A percentile compares a stretch with the other conserved stretches of the same genome.
Evolutionary conservation across 495 filamentous ascomycete species (phyloP).

Genomic region (Penicillium egyptiacum): DNA sequence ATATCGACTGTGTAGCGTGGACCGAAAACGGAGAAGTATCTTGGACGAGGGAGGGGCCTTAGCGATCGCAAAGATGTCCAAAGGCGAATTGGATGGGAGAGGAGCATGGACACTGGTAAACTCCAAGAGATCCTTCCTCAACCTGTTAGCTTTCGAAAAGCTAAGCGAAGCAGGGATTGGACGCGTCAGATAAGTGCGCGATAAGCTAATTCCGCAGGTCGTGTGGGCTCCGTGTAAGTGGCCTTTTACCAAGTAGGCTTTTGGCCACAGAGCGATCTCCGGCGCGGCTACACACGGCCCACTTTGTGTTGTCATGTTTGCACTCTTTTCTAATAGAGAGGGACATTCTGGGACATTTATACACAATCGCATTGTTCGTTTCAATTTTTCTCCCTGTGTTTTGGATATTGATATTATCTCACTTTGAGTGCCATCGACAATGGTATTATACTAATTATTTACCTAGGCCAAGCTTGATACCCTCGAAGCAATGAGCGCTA

Average conservation of each 20-base stretch:
- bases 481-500: neutral
- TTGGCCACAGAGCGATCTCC: constrained; percentile 11
- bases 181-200: constrained; percentile 6
- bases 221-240: constrained; percentile 15
- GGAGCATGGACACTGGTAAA: constrained; percentile 39
- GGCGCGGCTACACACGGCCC: constrained; percentile 19
- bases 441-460: neutral
- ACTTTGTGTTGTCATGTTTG: constrained; percentile 21
- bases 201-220: constrained; percentile 19
- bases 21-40: constrained; percentile 41
- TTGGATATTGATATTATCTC: neutral
- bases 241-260: constrained; percentile 6
- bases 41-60: constrained; percentile 30
- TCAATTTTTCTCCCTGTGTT: neutral
- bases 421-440: neutral
- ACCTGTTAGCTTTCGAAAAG: neutral
- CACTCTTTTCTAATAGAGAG: neutral
- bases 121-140: neutral
- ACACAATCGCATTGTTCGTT: neutral
- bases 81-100: constrained; percentile 40
- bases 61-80: constrained; percentile 38
- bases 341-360: neutral
- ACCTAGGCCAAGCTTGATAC: neutral
- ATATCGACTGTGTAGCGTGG: constrained; percentile 59
- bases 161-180: constrained; percentile 2